phyloP scores from a whole-genome alignment of 768 basidiomycete species.

The Kwoniella europaea region DNA sequence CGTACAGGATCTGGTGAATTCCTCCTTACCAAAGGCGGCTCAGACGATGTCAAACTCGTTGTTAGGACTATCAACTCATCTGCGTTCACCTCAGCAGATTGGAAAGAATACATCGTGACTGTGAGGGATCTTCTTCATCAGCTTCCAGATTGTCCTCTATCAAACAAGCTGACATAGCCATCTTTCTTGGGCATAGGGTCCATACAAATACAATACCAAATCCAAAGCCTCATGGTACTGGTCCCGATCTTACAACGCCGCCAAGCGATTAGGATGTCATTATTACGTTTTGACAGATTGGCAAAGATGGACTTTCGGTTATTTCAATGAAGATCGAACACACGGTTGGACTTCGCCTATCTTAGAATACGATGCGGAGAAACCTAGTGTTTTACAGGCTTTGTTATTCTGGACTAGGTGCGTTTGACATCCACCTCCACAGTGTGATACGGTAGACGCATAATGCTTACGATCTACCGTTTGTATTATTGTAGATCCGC shows the following conservation, averaged over 20 bases:
- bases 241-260: constrained; percentile 54
- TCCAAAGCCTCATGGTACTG: constrained; percentile 59
- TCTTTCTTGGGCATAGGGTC: constrained; percentile 32
- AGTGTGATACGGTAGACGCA: constrained; percentile 14
- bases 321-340: constrained; percentile 46
- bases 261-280: constrained; percentile 48
- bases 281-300: constrained; percentile 58
- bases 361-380: constrained; percentile 31
- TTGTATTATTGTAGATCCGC: constrained; percentile 30
- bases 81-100: constrained; percentile 55
- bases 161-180: background rate
- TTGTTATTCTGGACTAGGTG: constrained; percentile 56
- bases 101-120: constrained; percentile 56
- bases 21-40: constrained; percentile 48
- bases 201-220: constrained; percentile 57
- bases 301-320: constrained; percentile 58
- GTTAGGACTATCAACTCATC: constrained; percentile 57
- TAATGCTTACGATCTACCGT: background rate
- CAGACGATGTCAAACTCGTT: constrained; percentile 52
- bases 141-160: background rate
- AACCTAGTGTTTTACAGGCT: constrained; percentile 50
- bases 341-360: constrained; percentile 48
- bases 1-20: constrained; percentile 57
- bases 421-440: constrained; percentile 13
- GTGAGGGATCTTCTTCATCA: constrained; percentile 31